phyloP scores from a whole-genome alignment of 352 stramenopile genomes.

The Phytophthora foliorum region DNA sequence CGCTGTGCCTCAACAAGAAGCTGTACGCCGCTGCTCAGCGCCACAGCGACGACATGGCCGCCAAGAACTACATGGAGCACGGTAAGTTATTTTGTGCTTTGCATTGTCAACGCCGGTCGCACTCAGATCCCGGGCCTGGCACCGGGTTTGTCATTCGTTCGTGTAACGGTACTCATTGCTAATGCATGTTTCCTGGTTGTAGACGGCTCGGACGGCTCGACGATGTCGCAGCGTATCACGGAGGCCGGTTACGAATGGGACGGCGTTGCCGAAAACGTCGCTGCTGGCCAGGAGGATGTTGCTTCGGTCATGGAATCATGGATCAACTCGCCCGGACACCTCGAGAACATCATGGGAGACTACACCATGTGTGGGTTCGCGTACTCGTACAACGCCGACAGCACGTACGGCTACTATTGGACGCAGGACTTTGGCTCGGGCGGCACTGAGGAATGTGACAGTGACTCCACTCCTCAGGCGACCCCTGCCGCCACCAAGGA shows the following conservation, averaged over 20 bases:
- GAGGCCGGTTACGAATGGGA: conserved; percentile 44
- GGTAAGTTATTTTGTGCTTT: background rate
- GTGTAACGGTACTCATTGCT: background rate
- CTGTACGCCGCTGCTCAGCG: conserved; percentile 8
- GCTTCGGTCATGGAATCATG: conserved; percentile 48
- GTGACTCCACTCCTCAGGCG: conserved; percentile 3
- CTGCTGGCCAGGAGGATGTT: conserved; percentile 42
- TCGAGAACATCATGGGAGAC: background rate
- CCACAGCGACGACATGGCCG: conserved; percentile 36
- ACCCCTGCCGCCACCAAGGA: background rate
- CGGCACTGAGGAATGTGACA: conserved; percentile 30
- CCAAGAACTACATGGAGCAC: conserved; percentile 44
- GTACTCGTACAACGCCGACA: conserved; percentile 5
- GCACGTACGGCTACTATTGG: conserved; percentile 55
- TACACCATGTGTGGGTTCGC: background rate
- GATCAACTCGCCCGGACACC: conserved; percentile 26
- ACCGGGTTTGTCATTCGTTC: no score
- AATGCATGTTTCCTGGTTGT: background rate
- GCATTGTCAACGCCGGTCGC: no score
- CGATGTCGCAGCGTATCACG: conserved; percentile 40
- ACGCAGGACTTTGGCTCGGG: conserved; percentile 55
- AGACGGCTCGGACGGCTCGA: background rate
- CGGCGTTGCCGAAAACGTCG: conserved; percentile 52
- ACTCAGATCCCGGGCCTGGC: no score
- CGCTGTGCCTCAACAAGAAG: background rate